A percentile compares a stretch with the other conserved stretches of the same genome.
These are phyloP conservation scores for Aegle marmelos DNA, from an alignment of 345 rosid species.

Conservation along the genomic window DNA sequence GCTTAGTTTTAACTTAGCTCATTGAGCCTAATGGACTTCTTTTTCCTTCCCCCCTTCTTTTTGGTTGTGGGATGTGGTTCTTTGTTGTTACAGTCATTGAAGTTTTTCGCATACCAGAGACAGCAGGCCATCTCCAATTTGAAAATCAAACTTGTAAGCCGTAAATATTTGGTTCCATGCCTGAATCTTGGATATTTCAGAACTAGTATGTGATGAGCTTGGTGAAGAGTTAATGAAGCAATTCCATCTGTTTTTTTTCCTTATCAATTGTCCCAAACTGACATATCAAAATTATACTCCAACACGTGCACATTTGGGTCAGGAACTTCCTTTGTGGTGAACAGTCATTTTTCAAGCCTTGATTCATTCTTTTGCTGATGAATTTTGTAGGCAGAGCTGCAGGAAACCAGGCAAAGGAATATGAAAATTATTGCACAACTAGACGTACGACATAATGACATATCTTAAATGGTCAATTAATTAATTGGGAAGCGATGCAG, in stretches of 20 bases:
- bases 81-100: slow-evolving; percentile 54
- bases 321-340: not conserved
- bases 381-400: slow-evolving; percentile 32
- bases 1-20: not conserved
- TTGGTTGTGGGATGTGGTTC: not conserved
- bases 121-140: slow-evolving; percentile 43
- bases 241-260: not conserved
- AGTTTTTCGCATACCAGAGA: slow-evolving; percentile 62
- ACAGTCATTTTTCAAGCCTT: not conserved
- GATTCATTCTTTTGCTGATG: not conserved
- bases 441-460: not conserved
- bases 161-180: not conserved
- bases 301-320: not conserved
- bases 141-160: slow-evolving; percentile 49
- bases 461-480: not conserved
- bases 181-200: not conserved
- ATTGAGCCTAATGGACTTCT: not conserved
- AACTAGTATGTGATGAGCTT: not conserved
- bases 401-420: slow-evolving; percentile 7
- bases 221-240: not conserved
- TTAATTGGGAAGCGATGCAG: not conserved
- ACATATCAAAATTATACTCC: not conserved
- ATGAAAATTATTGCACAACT: not conserved
- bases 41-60: not conserved
- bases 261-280: not conserved